Conservation (phyloP, 305 asterid species). For the Fraxinus sp. region DNA sequence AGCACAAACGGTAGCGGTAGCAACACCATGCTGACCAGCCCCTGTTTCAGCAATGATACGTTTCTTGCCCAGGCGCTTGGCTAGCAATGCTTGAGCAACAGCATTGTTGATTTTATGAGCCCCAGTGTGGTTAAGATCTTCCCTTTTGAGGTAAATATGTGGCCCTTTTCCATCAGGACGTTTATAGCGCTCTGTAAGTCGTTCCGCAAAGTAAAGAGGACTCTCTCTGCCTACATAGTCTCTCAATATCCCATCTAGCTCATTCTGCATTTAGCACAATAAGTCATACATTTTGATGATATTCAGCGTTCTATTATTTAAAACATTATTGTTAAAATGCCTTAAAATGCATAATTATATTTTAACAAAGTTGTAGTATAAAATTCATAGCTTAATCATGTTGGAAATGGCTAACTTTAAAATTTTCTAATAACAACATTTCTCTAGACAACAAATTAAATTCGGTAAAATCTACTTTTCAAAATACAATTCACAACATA, state of each 20-base stretch:
- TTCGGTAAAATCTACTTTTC: background rate
- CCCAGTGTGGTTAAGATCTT: constrained; percentile 95
- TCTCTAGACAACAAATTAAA: background rate
- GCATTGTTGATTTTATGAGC: constrained; percentile 97
- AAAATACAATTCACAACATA: background rate
- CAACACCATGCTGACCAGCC: constrained; percentile 99
- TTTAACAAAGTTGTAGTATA: background rate
- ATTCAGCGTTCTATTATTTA: background rate
- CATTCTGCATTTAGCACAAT: constrained; percentile 50
- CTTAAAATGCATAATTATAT: background rate
- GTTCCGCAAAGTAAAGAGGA: constrained; percentile 88
- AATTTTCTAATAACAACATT: background rate
- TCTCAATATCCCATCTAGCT: constrained; percentile 72
- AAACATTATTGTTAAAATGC: background rate
- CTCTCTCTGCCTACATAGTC: constrained; percentile 96
- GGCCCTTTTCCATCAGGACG: constrained; percentile 77
- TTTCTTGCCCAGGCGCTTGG: constrained; percentile 87
- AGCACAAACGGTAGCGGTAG: constrained; percentile 96
- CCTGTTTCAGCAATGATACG: constrained; percentile 96
- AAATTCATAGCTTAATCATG: background rate
- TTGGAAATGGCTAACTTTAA: background rate
- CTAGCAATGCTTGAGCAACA: constrained; percentile 88
- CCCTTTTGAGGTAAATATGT: constrained; percentile 76
- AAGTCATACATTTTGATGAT: background rate
- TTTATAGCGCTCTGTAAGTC: constrained; percentile 83